A percentile compares a stretch with the other conserved stretches of the same genome.
phyloP scores from a whole-genome alignment of 495 filamentous ascomycete genomes.

The Penicillium canariense region DNA sequence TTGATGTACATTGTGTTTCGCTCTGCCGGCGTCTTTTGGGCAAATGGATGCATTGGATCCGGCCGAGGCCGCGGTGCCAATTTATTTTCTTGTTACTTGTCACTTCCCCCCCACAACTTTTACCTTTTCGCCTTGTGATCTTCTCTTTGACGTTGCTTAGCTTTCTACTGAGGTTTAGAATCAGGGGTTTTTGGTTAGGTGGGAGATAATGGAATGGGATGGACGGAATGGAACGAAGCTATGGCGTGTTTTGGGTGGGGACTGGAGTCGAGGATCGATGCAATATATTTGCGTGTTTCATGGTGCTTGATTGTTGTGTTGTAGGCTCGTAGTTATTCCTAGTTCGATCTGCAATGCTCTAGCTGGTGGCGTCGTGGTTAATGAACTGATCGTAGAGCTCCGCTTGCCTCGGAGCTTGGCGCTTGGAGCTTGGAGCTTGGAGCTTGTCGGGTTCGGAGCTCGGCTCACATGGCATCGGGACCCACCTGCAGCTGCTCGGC shows the following conservation, averaged over 20 bases:
- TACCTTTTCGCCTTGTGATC: not conserved
- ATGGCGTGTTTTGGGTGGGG: not conserved
- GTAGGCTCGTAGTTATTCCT: not conserved
- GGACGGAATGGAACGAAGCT: too few relatives aligned
- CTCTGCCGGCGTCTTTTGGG: constrained; percentile 25
- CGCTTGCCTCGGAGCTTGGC: not conserved
- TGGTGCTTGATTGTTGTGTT: constrained; percentile 1
- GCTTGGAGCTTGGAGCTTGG: not conserved
- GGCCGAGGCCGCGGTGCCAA: constrained; percentile 10
- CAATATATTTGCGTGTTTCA: constrained; percentile 19
- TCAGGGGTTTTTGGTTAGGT: not conserved
- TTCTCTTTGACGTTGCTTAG: not conserved
- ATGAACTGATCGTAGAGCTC: not conserved
- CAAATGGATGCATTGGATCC: constrained; percentile 28
- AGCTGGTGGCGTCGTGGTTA: not conserved
- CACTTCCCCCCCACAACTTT: not conserved
- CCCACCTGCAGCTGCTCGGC: constrained; percentile 1
- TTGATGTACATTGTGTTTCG: constrained; percentile 29
- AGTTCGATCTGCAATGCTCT: not conserved
- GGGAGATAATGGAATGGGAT: not conserved
- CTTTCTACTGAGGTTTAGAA: not conserved
- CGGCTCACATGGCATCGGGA: not conserved
- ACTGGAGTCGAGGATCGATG: constrained; percentile 18
- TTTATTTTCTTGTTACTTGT: constrained; percentile 12
- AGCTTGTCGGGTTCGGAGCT: not conserved